Percentiles rank a stretch among this genome's conserved stretches.
Evolutionary conservation across 2,329 filamentous ascomycete genomes (phyloP).

Genomic region (Penicillium freii): DNA sequence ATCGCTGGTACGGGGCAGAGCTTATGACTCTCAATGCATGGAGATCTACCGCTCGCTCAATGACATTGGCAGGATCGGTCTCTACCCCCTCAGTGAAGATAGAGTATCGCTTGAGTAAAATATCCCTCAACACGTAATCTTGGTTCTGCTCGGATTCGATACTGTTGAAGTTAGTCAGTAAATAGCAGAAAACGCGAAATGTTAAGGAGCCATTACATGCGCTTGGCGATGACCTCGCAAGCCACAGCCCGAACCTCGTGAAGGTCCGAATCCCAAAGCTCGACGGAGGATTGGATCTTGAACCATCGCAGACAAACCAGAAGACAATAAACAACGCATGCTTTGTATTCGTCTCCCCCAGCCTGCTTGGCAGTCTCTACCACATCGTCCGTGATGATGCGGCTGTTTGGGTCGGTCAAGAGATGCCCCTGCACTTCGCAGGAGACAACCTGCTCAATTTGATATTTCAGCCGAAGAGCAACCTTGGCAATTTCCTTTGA

Average conservation of each 20-base stretch:
- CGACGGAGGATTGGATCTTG: constrained; percentile 69
- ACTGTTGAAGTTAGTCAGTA: constrained; percentile 41
- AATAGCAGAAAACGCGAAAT: neutral
- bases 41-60: constrained; percentile 90
- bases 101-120: constrained; percentile 86
- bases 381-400: constrained; percentile 77
- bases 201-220: constrained; percentile 42
- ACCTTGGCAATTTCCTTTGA: constrained; percentile 82
- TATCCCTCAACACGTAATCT: constrained; percentile 72
- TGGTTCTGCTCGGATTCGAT: constrained; percentile 84
- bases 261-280: constrained; percentile 90
- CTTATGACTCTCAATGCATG: constrained; percentile 87
- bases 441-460: constrained; percentile 84
- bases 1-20: constrained; percentile 93
- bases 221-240: constrained; percentile 89
- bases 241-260: constrained; percentile 75
- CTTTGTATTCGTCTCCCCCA: constrained; percentile 68
- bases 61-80: constrained; percentile 76
- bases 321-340: constrained; percentile 81
- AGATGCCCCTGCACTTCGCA: constrained; percentile 79
- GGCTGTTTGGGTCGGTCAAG: constrained; percentile 78
- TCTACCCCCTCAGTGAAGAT: constrained; percentile 69
- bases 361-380: constrained; percentile 78
- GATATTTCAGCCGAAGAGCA: constrained; percentile 83
- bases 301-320: constrained; percentile 76